Percentiles rank a stretch among this genome's conserved stretches.
Evolutionary conservation across 208 protist species (phyloP).

Genomic region (Trypanosoma congolense): DNA sequence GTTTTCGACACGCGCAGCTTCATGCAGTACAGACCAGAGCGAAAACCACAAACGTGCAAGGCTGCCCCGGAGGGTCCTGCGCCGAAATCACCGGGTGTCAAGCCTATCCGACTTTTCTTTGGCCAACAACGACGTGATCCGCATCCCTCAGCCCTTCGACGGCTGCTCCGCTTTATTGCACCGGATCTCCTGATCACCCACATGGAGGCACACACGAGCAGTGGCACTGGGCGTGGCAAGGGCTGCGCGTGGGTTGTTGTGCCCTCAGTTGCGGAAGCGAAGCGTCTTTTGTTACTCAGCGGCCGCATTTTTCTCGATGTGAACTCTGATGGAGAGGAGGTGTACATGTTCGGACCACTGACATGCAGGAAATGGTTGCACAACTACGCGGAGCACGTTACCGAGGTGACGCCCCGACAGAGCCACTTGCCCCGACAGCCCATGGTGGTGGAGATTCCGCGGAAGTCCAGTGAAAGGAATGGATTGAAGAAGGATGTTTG

Average conservation of each 20-base stretch:
- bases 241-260: constrained; percentile 24
- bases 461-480: constrained; percentile 1
- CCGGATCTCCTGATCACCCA: constrained; percentile 18
- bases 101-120: constrained; percentile 20
- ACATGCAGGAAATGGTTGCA: constrained; percentile 13
- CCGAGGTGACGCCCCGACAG: background rate
- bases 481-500: too few species aligned
- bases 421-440: constrained; percentile 17
- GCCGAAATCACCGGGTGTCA: background rate
- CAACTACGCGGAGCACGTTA: constrained; percentile 1
- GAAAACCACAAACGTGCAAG: background rate
- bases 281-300: constrained; percentile 14
- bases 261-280: constrained; percentile 7
- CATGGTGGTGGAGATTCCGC: constrained; percentile 13
- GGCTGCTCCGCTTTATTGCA: constrained; percentile 14
- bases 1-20: constrained; percentile 11
- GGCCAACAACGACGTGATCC: constrained; percentile 22
- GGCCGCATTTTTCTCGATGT: constrained; percentile 22
- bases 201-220: constrained; percentile 25
- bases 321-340: constrained; percentile 3
- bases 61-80: background rate
- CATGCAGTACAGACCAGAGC: background rate
- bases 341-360: constrained; percentile 18
- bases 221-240: constrained; percentile 10
- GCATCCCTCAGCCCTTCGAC: constrained; percentile 18